These are phyloP conservation scores for Backusella macrospora DNA, from an alignment of 192 early-diverging fungal genomes.

Conservation along the genomic window DNA sequence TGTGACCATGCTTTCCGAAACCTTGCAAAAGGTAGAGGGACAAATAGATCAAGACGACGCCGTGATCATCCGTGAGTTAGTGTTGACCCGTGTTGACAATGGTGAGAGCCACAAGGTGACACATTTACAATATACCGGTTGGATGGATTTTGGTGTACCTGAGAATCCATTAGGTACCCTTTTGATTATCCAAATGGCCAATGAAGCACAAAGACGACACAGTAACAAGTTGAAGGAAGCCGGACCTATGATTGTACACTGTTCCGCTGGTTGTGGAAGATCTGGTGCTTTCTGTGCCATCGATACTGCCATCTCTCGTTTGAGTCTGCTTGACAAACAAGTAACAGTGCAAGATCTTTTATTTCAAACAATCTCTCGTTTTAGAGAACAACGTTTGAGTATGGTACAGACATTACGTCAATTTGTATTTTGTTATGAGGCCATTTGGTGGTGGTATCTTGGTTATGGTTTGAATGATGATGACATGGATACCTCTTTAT, in stretches of 20 bases:
- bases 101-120: slow-evolving; percentile 50
- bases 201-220: background rate
- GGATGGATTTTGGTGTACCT: slow-evolving; percentile 90
- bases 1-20: background rate
- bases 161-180: slow-evolving; percentile 66
- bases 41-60: slow-evolving; percentile 43
- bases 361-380: slow-evolving; percentile 60
- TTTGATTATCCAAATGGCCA: slow-evolving; percentile 57
- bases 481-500: background rate
- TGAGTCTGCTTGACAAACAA: slow-evolving; percentile 52
- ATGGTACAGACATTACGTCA: slow-evolving; percentile 86
- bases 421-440: slow-evolving; percentile 86
- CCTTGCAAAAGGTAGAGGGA: background rate
- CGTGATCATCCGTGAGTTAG: slow-evolving; percentile 61
- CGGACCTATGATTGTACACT: slow-evolving; percentile 47
- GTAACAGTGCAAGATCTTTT: slow-evolving; percentile 44
- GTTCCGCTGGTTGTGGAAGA: slow-evolving; percentile 62
- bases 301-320: slow-evolving; percentile 48
- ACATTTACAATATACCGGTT: slow-evolving; percentile 86
- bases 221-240: background rate
- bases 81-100: slow-evolving; percentile 21
- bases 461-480: slow-evolving; percentile 15
- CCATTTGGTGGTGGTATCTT: slow-evolving; percentile 61
- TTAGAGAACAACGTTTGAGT: slow-evolving; percentile 77
- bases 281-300: slow-evolving; percentile 66